Evolutionary conservation across 83 land plant species (phyloP), one percentile per base, ranked within the genome.

Genomic region (Isoetes engelmannii): DNA sequence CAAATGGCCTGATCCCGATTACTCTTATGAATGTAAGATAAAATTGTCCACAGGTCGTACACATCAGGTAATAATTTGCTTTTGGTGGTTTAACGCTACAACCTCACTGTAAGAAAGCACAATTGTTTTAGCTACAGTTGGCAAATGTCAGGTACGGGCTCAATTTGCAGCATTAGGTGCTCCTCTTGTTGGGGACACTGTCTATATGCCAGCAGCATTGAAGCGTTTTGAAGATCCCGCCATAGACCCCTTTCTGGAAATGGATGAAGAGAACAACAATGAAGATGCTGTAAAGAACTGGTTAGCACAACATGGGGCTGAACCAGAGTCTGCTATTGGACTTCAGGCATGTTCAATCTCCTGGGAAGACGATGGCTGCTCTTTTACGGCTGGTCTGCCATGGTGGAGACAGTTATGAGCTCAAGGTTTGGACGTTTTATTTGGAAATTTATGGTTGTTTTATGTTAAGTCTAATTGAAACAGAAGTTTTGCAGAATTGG

Each of bases 261-360:
- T 67, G 82, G 81, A 37, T 28, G 48, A 54, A 21, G 62, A 44
- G 1, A 44, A 57, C 8, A 56, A 9, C 37, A 7, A 59, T 37
- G 67, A 70, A 6, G 46, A 44, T 48, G 82, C 84, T 48, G 51
- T 80, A 18, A 69, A 77, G 61, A 80, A 75, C 18, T 93, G 98
- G 98, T 69, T 80, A 63, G 50, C 75, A 3, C 68, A 28, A 43
- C 90, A 93, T 83, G 96, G 96, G 8, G 74, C 84, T 44, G 96
- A 87, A 60, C 98, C 98, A 5, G 74, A 69, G 57, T 70, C 73
- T 65, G 87, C 96, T 4, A 86, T 93, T 48, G 98, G 98, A 55
- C 87, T 93, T 18, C 92, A 93, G 74, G 98, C 98, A 20, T 86
- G 81, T n/a, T 76, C 84, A 47, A 78, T 93, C n/a, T 86, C 90